Evolutionary conservation across 495 filamentous ascomycete genomes (phyloP).

Genomic region (Penicillium cataractarum): DNA sequence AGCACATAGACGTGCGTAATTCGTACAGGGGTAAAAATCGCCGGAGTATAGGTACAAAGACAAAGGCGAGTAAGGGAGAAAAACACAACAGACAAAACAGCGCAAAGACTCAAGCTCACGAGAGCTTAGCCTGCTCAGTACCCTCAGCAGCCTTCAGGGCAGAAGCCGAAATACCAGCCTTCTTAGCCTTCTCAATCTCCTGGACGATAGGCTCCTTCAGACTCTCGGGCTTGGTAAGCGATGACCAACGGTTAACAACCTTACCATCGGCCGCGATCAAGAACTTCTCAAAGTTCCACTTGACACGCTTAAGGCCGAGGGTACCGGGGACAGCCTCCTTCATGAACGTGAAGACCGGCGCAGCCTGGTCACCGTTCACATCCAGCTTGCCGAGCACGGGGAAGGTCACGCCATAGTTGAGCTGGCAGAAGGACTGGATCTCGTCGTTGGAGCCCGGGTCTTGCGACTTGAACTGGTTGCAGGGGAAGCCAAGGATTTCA

Average conservation of each 20-base stretch:
- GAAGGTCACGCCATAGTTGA: slow-evolving; percentile 96
- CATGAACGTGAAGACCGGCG: slow-evolving; percentile 84
- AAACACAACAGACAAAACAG: no score
- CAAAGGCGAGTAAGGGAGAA: neutral
- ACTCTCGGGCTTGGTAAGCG: slow-evolving; percentile 79
- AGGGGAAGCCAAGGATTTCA: slow-evolving; percentile 90
- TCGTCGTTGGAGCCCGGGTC: slow-evolving; percentile 89
- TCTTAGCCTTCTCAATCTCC: slow-evolving; percentile 63
- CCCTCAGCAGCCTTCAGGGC: slow-evolving; percentile 17
- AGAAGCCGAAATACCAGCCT: slow-evolving; percentile 38
- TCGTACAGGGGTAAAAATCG: slow-evolving; percentile 11
- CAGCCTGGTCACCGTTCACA: slow-evolving; percentile 84
- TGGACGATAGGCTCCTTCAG: slow-evolving; percentile 74
- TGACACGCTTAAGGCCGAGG: slow-evolving; percentile 82
- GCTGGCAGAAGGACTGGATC: slow-evolving; percentile 88
- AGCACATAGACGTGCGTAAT: slow-evolving; percentile 6
- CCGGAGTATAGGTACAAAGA: slow-evolving; percentile 12
- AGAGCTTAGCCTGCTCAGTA: slow-evolving; percentile 25
- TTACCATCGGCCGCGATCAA: slow-evolving; percentile 82
- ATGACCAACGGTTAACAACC: slow-evolving; percentile 81
- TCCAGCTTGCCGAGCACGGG: slow-evolving; percentile 89
- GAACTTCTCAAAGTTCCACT: slow-evolving; percentile 99
- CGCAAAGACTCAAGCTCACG: slow-evolving; percentile 13
- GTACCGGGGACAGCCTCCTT: slow-evolving; percentile 84
- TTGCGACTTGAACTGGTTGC: slow-evolving; percentile 94